A percentile compares a stretch with the other conserved stretches of the same genome.
These are phyloP conservation scores for Athelia psychrophila DNA, from an alignment of 1,284 basidiomycete species.

Conservation along the genomic window DNA sequence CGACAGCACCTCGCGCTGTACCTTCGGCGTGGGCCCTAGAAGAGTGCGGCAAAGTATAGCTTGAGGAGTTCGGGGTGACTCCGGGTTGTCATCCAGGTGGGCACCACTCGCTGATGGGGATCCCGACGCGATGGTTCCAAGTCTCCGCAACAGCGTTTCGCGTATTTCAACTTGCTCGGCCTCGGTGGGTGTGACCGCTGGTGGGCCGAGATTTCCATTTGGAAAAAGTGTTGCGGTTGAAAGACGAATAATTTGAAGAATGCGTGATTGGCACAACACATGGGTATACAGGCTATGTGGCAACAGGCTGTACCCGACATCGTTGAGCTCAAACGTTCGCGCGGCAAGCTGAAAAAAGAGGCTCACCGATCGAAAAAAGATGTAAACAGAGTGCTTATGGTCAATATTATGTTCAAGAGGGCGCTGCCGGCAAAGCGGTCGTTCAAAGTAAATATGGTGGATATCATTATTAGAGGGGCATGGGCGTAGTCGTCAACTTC, in stretches of 20 bases:
- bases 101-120: neutral
- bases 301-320: conserved; percentile 47
- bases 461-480: conserved; percentile 40
- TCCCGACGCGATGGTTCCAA: conserved; percentile 38
- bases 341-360: conserved; percentile 9
- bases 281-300: conserved; percentile 56
- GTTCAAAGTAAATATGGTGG: conserved; percentile 45
- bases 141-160: conserved; percentile 45
- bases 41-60: conserved; percentile 35
- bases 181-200: conserved; percentile 61
- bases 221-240: conserved; percentile 73
- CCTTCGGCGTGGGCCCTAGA: conserved; percentile 43
- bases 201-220: conserved; percentile 71
- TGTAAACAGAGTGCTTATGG: conserved; percentile 35
- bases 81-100: neutral
- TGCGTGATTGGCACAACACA: conserved; percentile 49
- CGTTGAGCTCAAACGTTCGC: conserved; percentile 2
- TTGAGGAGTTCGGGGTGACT: conserved; percentile 1
- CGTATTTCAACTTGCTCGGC: conserved; percentile 67
- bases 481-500: conserved; percentile 27
- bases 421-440: conserved; percentile 43
- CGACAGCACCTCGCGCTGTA: conserved; percentile 35
- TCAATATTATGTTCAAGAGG: conserved; percentile 33
- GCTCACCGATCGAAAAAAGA: conserved; percentile 53
- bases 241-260: conserved; percentile 44